A percentile compares a stretch with the other conserved stretches of the same genome.
Evolutionary conservation across 345 rosid genomes (phyloP).

Genomic region (Murraya paniculata): DNA sequence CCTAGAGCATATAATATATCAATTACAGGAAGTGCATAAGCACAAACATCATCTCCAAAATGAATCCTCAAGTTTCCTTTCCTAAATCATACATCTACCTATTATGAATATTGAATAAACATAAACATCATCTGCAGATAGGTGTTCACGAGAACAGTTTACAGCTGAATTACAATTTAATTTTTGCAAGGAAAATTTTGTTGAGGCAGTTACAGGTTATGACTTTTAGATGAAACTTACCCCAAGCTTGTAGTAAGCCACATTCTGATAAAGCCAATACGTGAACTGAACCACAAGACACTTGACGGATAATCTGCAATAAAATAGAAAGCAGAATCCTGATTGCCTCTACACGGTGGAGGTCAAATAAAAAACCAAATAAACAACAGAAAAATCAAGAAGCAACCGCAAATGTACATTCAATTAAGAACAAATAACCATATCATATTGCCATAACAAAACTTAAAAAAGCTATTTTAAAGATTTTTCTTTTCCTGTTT

Average conservation of each 20-base stretch:
- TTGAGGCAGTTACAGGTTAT: not conserved
- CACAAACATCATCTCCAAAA: constrained; percentile 13
- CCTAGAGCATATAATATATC: constrained; percentile 12
- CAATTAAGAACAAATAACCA: not conserved
- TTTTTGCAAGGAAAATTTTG: not conserved
- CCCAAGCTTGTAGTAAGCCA: constrained; percentile 91
- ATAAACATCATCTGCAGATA: constrained; percentile 4
- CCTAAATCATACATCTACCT: constrained; percentile 10
- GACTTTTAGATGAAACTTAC: constrained; percentile 35
- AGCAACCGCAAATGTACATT: not conserved
- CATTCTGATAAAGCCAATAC: constrained; percentile 89
- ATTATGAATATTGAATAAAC: constrained; percentile 8
- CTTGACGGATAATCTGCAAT: constrained; percentile 64
- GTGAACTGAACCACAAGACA: constrained; percentile 93
- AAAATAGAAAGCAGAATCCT: constrained; percentile 2
- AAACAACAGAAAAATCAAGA: not conserved
- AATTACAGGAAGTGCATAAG: constrained; percentile 9
- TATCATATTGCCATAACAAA: not conserved
- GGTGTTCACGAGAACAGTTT: not conserved
- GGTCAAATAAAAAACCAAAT: not conserved
- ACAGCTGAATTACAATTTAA: not conserved
- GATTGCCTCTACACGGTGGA: not conserved
- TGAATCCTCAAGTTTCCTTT: constrained; percentile 4
- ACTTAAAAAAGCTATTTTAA: not conserved
- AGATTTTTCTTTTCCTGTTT: not conserved